These are phyloP conservation scores for Metarhizium anisopliae DNA, from an alignment of 2,329 filamentous ascomycete genomes.

Conservation along the genomic window DNA sequence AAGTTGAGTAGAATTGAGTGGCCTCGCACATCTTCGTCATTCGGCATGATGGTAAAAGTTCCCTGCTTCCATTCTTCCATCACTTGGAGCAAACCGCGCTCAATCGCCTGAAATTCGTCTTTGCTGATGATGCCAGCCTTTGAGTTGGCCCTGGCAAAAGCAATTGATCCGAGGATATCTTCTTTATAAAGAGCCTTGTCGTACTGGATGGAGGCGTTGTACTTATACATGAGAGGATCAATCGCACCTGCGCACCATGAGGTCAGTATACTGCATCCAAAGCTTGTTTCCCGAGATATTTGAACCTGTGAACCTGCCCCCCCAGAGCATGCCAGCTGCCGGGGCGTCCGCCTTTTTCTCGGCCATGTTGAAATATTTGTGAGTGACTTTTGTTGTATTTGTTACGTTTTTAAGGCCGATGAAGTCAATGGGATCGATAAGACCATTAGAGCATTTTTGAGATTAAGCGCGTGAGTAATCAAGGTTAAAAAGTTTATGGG, in stretches of 20 bases:
- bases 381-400: too few species aligned
- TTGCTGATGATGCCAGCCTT: conserved; percentile 65
- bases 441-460: too few species aligned
- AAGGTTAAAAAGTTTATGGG: too few species aligned
- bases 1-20: neutral
- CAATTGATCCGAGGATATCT: conserved; percentile 72
- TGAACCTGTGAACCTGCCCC: conserved; percentile 39
- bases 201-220: conserved; percentile 74
- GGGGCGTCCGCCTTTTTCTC: neutral
- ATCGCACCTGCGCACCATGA: conserved; percentile 50
- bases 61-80: conserved; percentile 43
- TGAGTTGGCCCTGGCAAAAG: conserved; percentile 71
- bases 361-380: neutral
- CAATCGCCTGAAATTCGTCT: conserved; percentile 66
- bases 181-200: conserved; percentile 71
- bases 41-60: conserved; percentile 41
- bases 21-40: conserved; percentile 36
- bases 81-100: conserved; percentile 56
- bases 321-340: conserved; percentile 26
- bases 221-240: conserved; percentile 78
- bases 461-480: too few species aligned
- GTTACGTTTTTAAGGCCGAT: too few species aligned
- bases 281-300: neutral
- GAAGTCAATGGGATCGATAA: too few species aligned
- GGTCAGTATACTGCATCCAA: conserved; percentile 11